Evolutionary conservation across 768 basidiomycete species (phyloP), one percentile per base, ranked within the genome.

Genomic region (Phanerodontia chrysosporium): DNA sequence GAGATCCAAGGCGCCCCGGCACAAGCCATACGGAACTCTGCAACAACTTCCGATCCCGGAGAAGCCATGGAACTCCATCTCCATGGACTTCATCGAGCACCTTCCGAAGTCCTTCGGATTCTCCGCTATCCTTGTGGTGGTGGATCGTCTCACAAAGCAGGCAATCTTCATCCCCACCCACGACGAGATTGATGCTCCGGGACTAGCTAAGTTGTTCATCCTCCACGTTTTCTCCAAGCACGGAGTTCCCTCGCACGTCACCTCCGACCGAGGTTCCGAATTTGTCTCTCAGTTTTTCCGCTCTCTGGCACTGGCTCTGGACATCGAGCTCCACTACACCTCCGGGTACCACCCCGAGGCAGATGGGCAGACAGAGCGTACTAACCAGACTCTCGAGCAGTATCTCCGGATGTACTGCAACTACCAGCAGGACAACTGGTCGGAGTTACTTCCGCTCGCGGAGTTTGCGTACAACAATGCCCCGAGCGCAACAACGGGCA

Each of bases 311-410:
- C 3, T 0, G 36, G 13, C 49, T 55, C 7, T 73, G n/a, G 69
- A 67, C 0, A 59, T 64, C 4, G 24, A 55, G 13, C 32, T 35
- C 1, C 55, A 61, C 51, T 62, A 60, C 3, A 48, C 74, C 0
- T 70, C 76, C 1, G 73, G 71, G 0, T 69, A 75, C 49, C 77
- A 78, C 57, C 76, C 74, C 0, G 74, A 78, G 58, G 70, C 74
- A 0, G 71, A 79, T 60, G 75, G 76, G 1, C 72, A 73, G 48
- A 73, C 74, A 2, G 74, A 78, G 58, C 32, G 68, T 8, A 58
- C 71, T 14, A 76, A 77, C 48, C 72, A 74, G 53, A 51, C 61
- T 0, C 24, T 76, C 1, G 73, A 76, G 58, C 39, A 44, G 51
- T 74, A 73, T 60, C 67, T 77, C 3, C 68, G 71, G 1, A 46